A percentile compares a stretch with the other conserved stretches of the same genome.
Conservation (phyloP, 129 eudicot species). For the Sambucus nigra region DNA sequence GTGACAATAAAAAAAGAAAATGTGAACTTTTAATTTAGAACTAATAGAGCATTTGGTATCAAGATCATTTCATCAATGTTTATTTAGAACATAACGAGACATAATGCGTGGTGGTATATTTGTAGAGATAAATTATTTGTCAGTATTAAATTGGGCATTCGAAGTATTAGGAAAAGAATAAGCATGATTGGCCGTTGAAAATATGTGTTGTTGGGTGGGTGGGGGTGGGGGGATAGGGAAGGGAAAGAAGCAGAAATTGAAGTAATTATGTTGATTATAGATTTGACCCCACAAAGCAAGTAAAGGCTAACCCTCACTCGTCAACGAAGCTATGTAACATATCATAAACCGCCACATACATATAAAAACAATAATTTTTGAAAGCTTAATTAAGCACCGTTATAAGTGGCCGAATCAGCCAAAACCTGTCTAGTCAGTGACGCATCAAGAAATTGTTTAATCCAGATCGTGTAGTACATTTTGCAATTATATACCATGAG, state of each 20-base stretch:
- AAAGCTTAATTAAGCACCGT: background rate
- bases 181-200: slow-evolving; percentile 3
- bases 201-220: too few relatives aligned
- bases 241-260: background rate
- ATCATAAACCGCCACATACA: slow-evolving; percentile 4
- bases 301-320: slow-evolving; percentile 2
- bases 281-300: slow-evolving; percentile 3
- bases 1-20: too few relatives aligned
- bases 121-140: too few relatives aligned
- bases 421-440: slow-evolving; percentile 2
- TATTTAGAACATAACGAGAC: too few relatives aligned
- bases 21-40: too few relatives aligned
- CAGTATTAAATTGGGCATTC: too few relatives aligned
- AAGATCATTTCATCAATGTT: too few relatives aligned
- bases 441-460: background rate
- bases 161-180: background rate
- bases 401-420: slow-evolving; percentile 10
- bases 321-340: slow-evolving; percentile 5
- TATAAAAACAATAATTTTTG: background rate
- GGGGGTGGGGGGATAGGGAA: too few relatives aligned
- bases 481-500: background rate
- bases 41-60: too few relatives aligned
- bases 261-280: background rate
- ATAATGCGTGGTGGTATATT: too few relatives aligned
- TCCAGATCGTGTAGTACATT: background rate